phyloP scores from a whole-genome alignment of 495 filamentous ascomycete species.

The Cryomyces antarcticus region DNA sequence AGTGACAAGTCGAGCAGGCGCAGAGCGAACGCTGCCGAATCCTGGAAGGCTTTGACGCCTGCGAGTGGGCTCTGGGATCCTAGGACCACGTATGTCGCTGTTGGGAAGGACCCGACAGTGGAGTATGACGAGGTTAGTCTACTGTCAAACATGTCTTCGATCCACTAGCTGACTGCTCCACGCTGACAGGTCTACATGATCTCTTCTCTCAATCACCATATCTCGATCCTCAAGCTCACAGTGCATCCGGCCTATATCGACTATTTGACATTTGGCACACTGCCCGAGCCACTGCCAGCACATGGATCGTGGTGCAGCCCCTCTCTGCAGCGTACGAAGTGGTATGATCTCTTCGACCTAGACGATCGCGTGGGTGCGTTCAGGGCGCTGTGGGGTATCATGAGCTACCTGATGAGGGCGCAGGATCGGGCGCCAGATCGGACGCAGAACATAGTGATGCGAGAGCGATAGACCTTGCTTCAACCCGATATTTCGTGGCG shows the following conservation, averaged over 20 bases:
- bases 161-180: background rate
- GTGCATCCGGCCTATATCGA: conserved; percentile 48
- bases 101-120: conserved; percentile 36
- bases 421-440: background rate
- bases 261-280: conserved; percentile 20
- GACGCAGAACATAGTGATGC: too few species aligned
- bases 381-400: conserved; percentile 52
- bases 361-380: conserved; percentile 53
- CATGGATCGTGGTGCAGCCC: conserved; percentile 7
- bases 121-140: conserved; percentile 35
- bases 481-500: too few species aligned
- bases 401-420: conserved; percentile 46
- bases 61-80: conserved; percentile 45
- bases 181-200: conserved; percentile 52
- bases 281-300: conserved; percentile 5
- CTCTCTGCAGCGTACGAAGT: conserved; percentile 44
- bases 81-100: conserved; percentile 47
- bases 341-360: conserved; percentile 55
- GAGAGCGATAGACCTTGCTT: too few species aligned
- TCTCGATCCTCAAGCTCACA: conserved; percentile 52
- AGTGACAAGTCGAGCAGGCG: conserved; percentile 4
- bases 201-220: conserved; percentile 64
- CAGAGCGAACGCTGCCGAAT: conserved; percentile 8
- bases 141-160: background rate
- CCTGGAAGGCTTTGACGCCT: conserved; percentile 18